Percentiles rank a stretch among this genome's conserved stretches.
phyloP scores from a whole-genome alignment of 345 rosid species.

The Acer negundo region DNA sequence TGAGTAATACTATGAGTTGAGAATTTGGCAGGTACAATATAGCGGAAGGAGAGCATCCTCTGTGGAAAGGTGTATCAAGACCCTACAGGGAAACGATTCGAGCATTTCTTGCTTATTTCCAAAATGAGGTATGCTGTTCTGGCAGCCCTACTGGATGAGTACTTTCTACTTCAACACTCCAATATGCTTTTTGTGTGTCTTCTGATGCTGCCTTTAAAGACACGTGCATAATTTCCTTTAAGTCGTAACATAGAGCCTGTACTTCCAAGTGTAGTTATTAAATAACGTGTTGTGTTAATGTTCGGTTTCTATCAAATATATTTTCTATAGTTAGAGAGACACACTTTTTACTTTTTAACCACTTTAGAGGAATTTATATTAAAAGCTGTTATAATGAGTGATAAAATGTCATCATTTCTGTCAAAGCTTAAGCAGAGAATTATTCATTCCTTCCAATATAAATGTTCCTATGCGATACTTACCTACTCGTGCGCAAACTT shows the following conservation, averaged over 20 bases:
- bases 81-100: slow-evolving; percentile 92
- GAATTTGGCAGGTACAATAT: slow-evolving; percentile 76
- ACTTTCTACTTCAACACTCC: background rate
- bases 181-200: background rate
- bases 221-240: background rate
- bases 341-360: background rate
- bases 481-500: background rate
- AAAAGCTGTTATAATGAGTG: background rate
- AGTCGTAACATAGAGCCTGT: background rate
- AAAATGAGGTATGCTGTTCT: slow-evolving; percentile 64
- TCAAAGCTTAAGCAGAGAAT: background rate
- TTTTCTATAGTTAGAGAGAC: background rate
- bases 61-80: slow-evolving; percentile 87
- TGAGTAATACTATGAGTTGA: slow-evolving; percentile 33
- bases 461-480: background rate
- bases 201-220: background rate
- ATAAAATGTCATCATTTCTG: background rate
- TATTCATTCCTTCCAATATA: background rate
- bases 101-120: slow-evolving; percentile 88
- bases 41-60: slow-evolving; percentile 70
- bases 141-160: background rate
- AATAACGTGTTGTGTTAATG: background rate
- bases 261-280: background rate
- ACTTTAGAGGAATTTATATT: background rate
- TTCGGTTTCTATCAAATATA: background rate